phyloP scores from a whole-genome alignment of 805 yeast genomes.

The Candida caryicola region DNA sequence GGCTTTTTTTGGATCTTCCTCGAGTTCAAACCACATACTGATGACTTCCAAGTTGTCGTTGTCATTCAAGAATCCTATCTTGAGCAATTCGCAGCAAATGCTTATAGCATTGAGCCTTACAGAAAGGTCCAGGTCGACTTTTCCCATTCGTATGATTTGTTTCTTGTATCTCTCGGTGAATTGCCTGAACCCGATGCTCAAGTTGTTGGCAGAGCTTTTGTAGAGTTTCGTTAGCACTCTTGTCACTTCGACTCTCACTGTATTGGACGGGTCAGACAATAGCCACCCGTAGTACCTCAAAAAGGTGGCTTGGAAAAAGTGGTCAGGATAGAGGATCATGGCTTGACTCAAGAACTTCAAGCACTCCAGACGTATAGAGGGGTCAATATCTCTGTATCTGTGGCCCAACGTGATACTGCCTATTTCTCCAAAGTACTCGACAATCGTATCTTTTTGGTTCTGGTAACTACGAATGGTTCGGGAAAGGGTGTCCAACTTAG shows the following conservation, averaged over 20 bases:
- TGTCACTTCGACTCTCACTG: slow-evolving; percentile 65
- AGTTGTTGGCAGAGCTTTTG: slow-evolving; percentile 22
- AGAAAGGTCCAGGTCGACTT: slow-evolving; percentile 44
- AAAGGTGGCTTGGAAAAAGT: slow-evolving; percentile 65
- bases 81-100: slow-evolving; percentile 53
- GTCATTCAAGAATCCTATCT: slow-evolving; percentile 62
- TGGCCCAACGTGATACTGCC: slow-evolving; percentile 66
- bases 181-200: slow-evolving; percentile 67
- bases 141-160: slow-evolving; percentile 60
- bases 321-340: slow-evolving; percentile 69
- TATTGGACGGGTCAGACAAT: slow-evolving; percentile 62
- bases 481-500: slow-evolving; percentile 47
- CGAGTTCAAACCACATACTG: slow-evolving; percentile 30
- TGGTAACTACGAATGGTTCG: slow-evolving; percentile 34
- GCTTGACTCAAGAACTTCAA: slow-evolving; percentile 61
- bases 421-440: slow-evolving; percentile 61
- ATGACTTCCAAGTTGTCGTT: slow-evolving; percentile 38
- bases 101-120: slow-evolving; percentile 52
- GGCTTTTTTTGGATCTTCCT: slow-evolving; percentile 22
- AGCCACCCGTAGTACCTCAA: slow-evolving; percentile 83
- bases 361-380: slow-evolving; percentile 68
- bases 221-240: slow-evolving; percentile 52
- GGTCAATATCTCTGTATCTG: slow-evolving; percentile 78
- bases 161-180: slow-evolving; percentile 72
- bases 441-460: slow-evolving; percentile 50